Conservation (phyloP, 805 yeast genomes). For the Dipodascus albidus region DNA sequence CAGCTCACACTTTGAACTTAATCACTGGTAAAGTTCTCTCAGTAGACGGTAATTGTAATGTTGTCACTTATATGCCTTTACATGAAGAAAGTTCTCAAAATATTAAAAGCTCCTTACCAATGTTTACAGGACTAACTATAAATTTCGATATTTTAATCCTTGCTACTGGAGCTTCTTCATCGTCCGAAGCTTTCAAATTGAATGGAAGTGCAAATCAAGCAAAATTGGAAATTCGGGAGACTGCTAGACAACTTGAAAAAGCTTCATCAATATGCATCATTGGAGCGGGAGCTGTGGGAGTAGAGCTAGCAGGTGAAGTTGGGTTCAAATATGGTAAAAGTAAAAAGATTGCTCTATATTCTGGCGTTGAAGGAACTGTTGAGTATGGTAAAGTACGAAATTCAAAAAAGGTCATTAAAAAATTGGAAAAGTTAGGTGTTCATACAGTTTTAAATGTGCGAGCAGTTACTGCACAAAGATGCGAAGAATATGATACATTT, state of each 20-base stretch:
- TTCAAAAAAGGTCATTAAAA: constrained; percentile 8
- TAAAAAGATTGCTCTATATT: constrained; percentile 25
- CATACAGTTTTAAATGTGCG: constrained; percentile 9
- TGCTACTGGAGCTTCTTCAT: constrained; percentile 14
- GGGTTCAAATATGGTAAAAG: constrained; percentile 26
- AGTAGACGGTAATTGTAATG: constrained; percentile 4
- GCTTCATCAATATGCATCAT: constrained; percentile 32
- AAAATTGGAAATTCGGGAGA: constrained; percentile 2
- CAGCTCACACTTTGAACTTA: constrained; percentile 5
- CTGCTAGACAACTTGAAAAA: constrained; percentile 21
- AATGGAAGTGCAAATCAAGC: constrained; percentile 4
- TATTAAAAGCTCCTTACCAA: not conserved
- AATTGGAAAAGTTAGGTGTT: constrained; percentile 13
- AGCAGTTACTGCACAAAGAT: constrained; percentile 3
- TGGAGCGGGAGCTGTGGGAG: constrained; percentile 45
- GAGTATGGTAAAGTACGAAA: constrained; percentile 5
- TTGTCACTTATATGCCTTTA: not conserved
- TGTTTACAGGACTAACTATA: not conserved
- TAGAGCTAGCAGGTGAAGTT: constrained; percentile 40
- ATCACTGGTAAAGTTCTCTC: constrained; percentile 9
- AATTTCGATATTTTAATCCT: constrained; percentile 12
- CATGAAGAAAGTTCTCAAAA: constrained; percentile 2
- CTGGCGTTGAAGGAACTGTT: constrained; percentile 12
- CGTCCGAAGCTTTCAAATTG: constrained; percentile 10
- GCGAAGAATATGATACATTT: not conserved